Evolutionary conservation across 306 rosid genomes (phyloP).

Genomic region (Cucurbita argyrosperma): DNA sequence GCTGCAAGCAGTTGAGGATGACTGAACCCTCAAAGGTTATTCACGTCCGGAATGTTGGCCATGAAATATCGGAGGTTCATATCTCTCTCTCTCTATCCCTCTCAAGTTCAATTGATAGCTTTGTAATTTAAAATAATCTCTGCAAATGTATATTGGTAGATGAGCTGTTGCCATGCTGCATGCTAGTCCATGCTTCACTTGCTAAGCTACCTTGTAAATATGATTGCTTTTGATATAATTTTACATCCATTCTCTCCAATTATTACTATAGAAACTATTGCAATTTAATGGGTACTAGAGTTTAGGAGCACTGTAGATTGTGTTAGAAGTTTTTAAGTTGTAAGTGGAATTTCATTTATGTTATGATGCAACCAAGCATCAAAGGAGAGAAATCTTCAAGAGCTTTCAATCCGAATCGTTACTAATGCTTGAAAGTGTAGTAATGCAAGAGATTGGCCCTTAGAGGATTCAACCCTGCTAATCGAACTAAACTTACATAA

Average conservation of each 20-base stretch:
- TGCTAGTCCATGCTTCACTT: not conserved
- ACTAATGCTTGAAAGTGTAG: not conserved
- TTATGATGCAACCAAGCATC: not conserved
- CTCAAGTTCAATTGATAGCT: not conserved
- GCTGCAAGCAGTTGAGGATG: slow-evolving; percentile 42
- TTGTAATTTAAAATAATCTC: not conserved
- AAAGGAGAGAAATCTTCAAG: not conserved
- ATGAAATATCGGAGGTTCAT: slow-evolving; percentile 76
- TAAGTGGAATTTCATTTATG: not conserved
- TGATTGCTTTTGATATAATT: not conserved
- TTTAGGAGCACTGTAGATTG: not conserved
- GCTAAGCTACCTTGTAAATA: not conserved
- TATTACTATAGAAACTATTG: not conserved
- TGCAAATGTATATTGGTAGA: not conserved
- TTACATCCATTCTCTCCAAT: not conserved
- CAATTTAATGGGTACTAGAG: not conserved
- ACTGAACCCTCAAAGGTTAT: slow-evolving; percentile 92
- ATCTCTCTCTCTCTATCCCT: not conserved
- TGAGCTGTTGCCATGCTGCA: not conserved
- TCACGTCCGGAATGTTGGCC: slow-evolving; percentile 95
- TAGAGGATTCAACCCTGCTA: not conserved
- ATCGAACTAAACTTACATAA: not conserved
- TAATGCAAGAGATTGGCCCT: not conserved
- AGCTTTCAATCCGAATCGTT: not conserved
- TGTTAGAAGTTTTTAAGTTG: not conserved